phyloP scores from a whole-genome alignment of 2,329 filamentous ascomycete species.

The Ramularia collo-cygni region DNA sequence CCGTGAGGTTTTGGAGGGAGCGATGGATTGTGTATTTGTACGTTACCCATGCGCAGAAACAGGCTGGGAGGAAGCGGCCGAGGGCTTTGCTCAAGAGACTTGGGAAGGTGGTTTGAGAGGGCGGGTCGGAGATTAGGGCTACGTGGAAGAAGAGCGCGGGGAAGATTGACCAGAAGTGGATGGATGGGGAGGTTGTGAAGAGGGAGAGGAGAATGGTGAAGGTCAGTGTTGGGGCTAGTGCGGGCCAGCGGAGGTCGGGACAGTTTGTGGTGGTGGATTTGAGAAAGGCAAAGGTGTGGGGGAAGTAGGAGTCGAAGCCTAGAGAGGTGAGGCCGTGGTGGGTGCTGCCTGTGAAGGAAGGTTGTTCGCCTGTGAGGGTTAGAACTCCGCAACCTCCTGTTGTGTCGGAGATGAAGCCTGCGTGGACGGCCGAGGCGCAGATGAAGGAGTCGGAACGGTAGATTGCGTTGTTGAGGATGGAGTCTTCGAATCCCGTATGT shows the following conservation, averaged over 20 bases:
- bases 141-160: slow-evolving; percentile 82
- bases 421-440: slow-evolving; percentile 76
- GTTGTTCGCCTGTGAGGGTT: slow-evolving; percentile 61
- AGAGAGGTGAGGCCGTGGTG: slow-evolving; percentile 71
- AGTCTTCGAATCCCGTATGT: slow-evolving; percentile 29
- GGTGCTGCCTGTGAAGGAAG: slow-evolving; percentile 56
- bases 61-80: slow-evolving; percentile 77
- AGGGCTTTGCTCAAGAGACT: slow-evolving; percentile 69
- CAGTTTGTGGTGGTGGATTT: slow-evolving; percentile 57
- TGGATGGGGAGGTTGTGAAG: slow-evolving; percentile 67
- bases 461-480: slow-evolving; percentile 44
- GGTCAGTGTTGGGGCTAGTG: slow-evolving; percentile 72
- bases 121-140: slow-evolving; percentile 82
- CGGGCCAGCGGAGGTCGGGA: slow-evolving; percentile 73
- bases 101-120: slow-evolving; percentile 57
- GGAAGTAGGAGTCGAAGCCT: slow-evolving; percentile 81
- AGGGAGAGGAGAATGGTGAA: slow-evolving; percentile 74
- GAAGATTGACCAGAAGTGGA: slow-evolving; percentile 83
- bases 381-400: slow-evolving; percentile 78
- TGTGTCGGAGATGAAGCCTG: slow-evolving; percentile 65
- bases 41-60: slow-evolving; percentile 80
- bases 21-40: slow-evolving; percentile 75
- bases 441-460: slow-evolving; percentile 90
- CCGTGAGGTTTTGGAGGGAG: slow-evolving; percentile 63
- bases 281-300: slow-evolving; percentile 75